These are phyloP conservation scores for Megacollybia marginata DNA, from an alignment of 768 basidiomycete genomes.

Conservation along the genomic window DNA sequence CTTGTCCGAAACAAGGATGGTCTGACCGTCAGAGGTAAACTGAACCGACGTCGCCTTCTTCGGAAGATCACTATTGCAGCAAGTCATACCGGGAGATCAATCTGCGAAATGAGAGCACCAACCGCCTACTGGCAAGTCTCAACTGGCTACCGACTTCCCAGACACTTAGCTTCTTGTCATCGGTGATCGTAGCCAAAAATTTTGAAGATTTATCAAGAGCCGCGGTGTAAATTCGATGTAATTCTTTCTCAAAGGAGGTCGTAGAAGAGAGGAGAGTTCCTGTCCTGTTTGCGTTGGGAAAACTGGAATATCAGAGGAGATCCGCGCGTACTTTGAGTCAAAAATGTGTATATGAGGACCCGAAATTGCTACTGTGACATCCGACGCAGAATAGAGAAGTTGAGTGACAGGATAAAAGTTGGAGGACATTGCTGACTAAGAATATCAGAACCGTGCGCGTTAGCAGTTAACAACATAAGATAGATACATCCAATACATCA, in stretches of 20 bases:
- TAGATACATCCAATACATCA: too few relatives aligned
- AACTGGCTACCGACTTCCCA: conserved; percentile 46
- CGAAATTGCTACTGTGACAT: conserved; percentile 35
- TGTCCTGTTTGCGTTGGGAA: conserved; percentile 28
- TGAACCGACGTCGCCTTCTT: conserved; percentile 73
- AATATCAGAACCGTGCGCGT: too few relatives aligned
- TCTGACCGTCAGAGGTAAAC: conserved; percentile 54
- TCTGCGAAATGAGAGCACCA: conserved; percentile 33
- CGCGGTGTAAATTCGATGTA: conserved; percentile 55
- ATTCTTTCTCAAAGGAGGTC: conserved; percentile 25
- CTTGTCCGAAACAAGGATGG: conserved; percentile 84
- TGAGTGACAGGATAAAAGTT: neutral
- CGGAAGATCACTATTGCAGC: conserved; percentile 55
- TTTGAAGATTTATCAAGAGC: conserved; percentile 36
- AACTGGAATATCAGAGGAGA: conserved; percentile 1
- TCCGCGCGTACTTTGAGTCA: conserved; percentile 40
- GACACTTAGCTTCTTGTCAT: conserved; percentile 77
- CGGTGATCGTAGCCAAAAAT: conserved; percentile 58
- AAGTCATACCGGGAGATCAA: neutral
- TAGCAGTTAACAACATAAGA: too few relatives aligned
- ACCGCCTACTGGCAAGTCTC: conserved; percentile 45
- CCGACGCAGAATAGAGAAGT: neutral
- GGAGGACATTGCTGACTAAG: too few relatives aligned
- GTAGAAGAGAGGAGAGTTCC: conserved; percentile 42
- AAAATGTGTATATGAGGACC: conserved; percentile 62